Evolutionary conservation across 768 basidiomycete species (phyloP).

Genomic region (Kwoniella dendrophila): DNA sequence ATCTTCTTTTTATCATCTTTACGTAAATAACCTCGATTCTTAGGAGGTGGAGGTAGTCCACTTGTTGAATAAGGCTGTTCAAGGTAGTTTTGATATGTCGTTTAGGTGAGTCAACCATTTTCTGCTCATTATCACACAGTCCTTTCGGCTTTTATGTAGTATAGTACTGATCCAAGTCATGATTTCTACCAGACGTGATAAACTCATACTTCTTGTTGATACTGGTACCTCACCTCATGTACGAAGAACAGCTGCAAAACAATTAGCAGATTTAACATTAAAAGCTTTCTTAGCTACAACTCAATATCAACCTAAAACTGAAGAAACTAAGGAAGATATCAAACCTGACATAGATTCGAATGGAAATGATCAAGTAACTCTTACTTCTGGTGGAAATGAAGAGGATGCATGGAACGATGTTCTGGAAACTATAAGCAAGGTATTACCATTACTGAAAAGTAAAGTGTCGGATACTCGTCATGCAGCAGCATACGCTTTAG

Average conservation of each 20-base stretch:
- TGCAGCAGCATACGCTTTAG: slow-evolving; percentile 84
- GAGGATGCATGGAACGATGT: slow-evolving; percentile 81
- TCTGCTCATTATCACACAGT: background rate
- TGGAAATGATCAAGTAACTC: slow-evolving; percentile 4
- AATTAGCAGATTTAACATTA: slow-evolving; percentile 86
- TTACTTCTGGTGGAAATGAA: slow-evolving; percentile 29
- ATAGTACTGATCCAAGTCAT: background rate
- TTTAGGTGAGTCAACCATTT: slow-evolving; percentile 25
- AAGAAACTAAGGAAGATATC: slow-evolving; percentile 18
- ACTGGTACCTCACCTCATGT: slow-evolving; percentile 89
- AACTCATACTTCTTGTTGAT: slow-evolving; percentile 91
- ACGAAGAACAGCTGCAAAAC: slow-evolving; percentile 92
- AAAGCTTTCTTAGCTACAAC: slow-evolving; percentile 67
- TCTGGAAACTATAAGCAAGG: slow-evolving; percentile 78
- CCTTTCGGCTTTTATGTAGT: no score
- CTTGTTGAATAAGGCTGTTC: background rate
- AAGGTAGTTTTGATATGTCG: slow-evolving; percentile 24
- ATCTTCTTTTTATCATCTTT: background rate
- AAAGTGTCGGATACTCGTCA: slow-evolving; percentile 89
- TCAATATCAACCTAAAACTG: slow-evolving; percentile 20
- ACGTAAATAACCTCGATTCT: background rate
- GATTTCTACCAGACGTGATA: slow-evolving; percentile 72
- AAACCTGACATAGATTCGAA: slow-evolving; percentile 13
- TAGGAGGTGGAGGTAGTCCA: slow-evolving; percentile 34
- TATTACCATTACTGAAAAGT: slow-evolving; percentile 86